Conservation (phyloP, 2,329 filamentous ascomycete species). For the Eutypa lata region DNA sequence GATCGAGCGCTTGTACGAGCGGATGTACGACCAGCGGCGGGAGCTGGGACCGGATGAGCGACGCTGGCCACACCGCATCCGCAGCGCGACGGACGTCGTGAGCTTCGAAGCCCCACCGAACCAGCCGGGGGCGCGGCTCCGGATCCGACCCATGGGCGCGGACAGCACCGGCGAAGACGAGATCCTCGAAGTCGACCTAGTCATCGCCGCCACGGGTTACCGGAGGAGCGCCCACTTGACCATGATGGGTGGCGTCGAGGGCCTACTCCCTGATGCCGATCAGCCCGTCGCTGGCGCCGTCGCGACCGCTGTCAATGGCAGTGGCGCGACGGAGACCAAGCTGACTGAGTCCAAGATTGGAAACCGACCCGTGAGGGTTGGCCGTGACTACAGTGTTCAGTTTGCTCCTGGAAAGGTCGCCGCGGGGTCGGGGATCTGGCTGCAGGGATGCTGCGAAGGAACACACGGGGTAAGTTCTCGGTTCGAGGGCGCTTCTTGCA, state of each 20-base stretch:
- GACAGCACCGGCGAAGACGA: conserved; percentile 50
- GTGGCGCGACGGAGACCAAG: conserved; percentile 5
- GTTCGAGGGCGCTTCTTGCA: too few species aligned
- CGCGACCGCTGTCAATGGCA: conserved; percentile 7
- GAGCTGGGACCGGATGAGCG: conserved; percentile 64
- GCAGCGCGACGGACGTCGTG: conserved; percentile 64
- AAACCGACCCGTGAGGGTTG: conserved; percentile 47
- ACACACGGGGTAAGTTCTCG: conserved; percentile 77
- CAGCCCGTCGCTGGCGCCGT: conserved; percentile 13
- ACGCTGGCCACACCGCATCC: conserved; percentile 79
- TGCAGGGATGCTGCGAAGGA: conserved; percentile 90
- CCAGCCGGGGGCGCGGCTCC: conserved; percentile 54
- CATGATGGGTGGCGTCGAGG: conserved; percentile 66
- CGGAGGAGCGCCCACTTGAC: conserved; percentile 72
- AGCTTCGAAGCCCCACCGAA: conserved; percentile 50
- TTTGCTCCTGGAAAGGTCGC: conserved; percentile 68
- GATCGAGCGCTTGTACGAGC: conserved; percentile 84
- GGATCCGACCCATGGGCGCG: conserved; percentile 47
- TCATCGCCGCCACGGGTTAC: conserved; percentile 89
- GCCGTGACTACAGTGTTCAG: conserved; percentile 74
- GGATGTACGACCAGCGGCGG: conserved; percentile 82
- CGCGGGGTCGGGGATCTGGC: conserved; percentile 76
- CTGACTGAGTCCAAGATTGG: conserved; percentile 44
- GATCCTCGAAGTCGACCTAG: conserved; percentile 69
- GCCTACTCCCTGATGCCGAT: conserved; percentile 56